A percentile compares a stretch with the other conserved stretches of the same genome.
Evolutionary conservation across 129 eudicot genomes (phyloP).

Genomic region (Chrysanthemum seticuspe): DNA sequence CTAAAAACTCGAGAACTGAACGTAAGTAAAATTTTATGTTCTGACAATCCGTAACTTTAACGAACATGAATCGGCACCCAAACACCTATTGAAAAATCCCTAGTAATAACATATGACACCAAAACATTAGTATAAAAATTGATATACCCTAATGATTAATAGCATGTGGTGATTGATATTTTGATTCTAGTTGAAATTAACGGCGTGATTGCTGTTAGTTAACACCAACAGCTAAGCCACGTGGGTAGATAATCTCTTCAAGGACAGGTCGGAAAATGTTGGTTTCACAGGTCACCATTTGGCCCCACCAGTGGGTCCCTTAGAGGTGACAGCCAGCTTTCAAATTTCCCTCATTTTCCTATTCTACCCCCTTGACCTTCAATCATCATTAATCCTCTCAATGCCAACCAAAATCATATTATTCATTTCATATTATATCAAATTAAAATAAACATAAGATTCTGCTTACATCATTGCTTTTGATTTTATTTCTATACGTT

Average conservation of each 20-base stretch:
- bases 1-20: no score
- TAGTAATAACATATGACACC: no score
- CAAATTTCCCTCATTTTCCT: constrained; percentile 10
- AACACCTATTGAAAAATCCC: no score
- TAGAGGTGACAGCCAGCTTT: constrained; percentile 33
- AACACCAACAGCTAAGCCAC: constrained; percentile 37
- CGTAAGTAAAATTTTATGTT: no score
- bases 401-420: background rate
- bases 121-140: no score
- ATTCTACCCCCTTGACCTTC: constrained; percentile 26
- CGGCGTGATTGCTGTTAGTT: constrained; percentile 40
- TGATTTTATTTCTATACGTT: no score
- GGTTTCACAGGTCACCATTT: constrained; percentile 40
- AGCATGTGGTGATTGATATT: constrained; percentile 25
- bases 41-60: no score
- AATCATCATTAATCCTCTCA: constrained; percentile 3
- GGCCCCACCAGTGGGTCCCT: constrained; percentile 25
- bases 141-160: constrained; percentile 13
- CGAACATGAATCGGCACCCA: no score
- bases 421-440: background rate
- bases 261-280: constrained; percentile 42
- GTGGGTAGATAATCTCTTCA: constrained; percentile 33
- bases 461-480: background rate
- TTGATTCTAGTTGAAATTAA: constrained; percentile 7
- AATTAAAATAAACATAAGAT: background rate